Evolutionary conservation across 106 monocot species (phyloP).

Genomic region (Chionographis japonica): DNA sequence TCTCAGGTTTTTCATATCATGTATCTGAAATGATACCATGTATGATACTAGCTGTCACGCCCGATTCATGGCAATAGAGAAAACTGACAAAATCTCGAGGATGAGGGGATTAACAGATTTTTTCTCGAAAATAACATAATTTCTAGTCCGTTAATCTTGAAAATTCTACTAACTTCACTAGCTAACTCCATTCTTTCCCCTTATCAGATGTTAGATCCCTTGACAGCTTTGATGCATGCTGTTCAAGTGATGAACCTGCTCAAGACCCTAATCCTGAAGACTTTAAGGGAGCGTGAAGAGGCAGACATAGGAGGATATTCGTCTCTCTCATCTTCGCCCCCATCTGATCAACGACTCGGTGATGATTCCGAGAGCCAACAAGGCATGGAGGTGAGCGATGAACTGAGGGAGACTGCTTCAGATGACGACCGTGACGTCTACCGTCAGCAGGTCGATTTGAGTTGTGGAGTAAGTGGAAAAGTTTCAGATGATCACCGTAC

Average conservation of each 20-base stretch:
- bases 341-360: constrained; percentile 12
- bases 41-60: too few relatives aligned
- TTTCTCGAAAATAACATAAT: too few relatives aligned
- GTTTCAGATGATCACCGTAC: too few relatives aligned
- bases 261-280: constrained; percentile 74
- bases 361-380: constrained; percentile 26
- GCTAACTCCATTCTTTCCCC: background rate
- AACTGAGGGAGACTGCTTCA: constrained; percentile 12
- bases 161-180: too few relatives aligned
- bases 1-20: too few relatives aligned
- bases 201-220: constrained; percentile 91
- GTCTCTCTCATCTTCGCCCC: constrained; percentile 41
- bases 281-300: constrained; percentile 75
- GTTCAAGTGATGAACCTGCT: constrained; percentile 98
- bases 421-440: constrained; percentile 8
- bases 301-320: constrained; percentile 28
- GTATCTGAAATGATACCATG: too few relatives aligned
- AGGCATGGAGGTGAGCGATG: constrained; percentile 17
- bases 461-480: too few relatives aligned
- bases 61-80: too few relatives aligned
- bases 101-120: too few relatives aligned
- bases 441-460: too few relatives aligned
- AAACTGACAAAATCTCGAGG: too few relatives aligned
- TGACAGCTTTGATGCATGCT: constrained; percentile 96
- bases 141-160: too few relatives aligned